phyloP scores from a whole-genome alignment of 2,329 filamentous ascomycete species.

The Fusarium mundagurra region DNA sequence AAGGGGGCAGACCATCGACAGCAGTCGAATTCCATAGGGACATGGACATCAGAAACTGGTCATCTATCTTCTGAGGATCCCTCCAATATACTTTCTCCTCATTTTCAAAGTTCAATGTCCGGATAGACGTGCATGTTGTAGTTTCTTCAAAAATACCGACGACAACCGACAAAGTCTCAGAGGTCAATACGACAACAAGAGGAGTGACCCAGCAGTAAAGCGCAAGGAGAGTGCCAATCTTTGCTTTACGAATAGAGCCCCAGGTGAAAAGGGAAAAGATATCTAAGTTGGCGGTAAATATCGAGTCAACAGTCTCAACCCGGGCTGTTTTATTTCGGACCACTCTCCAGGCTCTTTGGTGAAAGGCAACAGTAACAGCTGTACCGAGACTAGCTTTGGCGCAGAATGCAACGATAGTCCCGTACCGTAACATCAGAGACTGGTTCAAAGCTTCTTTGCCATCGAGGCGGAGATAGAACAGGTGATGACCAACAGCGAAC shows the following conservation, averaged over 20 bases:
- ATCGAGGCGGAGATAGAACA: not conserved
- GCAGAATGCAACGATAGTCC: rapidly evolving
- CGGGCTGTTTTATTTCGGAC: not conserved
- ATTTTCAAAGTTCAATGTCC: not conserved
- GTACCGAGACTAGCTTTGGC: not conserved
- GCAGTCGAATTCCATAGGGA: not conserved
- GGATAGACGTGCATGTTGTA: rapidly evolving
- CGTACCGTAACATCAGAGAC: rapidly evolving
- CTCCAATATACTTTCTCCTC: not conserved
- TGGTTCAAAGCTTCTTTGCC: not conserved
- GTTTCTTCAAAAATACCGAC: rapidly evolving
- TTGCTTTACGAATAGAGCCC: rapidly evolving
- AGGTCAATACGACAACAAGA: not conserved
- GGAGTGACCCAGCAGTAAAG: not conserved
- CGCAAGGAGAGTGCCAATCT: rapidly evolving
- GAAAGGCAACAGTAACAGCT: not conserved
- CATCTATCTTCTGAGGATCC: rapidly evolving
- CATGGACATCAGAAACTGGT: not conserved
- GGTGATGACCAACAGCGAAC: not conserved
- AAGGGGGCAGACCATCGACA: not conserved
- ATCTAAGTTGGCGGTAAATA: rapidly evolving
- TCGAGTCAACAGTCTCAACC: rapidly evolving
- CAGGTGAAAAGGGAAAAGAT: not conserved
- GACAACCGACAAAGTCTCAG: rapidly evolving
- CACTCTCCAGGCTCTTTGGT: not conserved